Percentiles rank a stretch among this genome's conserved stretches.
Evolutionary conservation across 108 stramenopile species (phyloP).

Genomic region (Cylindrotheca closterium): DNA sequence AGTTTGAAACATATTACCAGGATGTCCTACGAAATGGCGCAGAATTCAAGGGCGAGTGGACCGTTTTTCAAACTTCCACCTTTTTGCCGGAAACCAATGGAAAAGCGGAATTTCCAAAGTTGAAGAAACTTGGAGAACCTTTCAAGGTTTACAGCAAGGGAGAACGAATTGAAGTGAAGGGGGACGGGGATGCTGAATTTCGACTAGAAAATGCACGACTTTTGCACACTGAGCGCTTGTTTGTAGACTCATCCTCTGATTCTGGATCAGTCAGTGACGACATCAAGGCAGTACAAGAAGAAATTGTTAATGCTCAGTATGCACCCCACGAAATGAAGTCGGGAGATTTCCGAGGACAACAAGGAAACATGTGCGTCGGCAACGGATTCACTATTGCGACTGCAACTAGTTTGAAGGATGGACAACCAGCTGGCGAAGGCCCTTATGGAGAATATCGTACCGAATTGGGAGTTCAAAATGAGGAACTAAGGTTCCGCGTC

Average conservation of each 20-base stretch:
- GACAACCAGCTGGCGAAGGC: slow-evolving; percentile 44
- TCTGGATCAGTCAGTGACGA: slow-evolving; percentile 5
- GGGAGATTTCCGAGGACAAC: slow-evolving; percentile 79
- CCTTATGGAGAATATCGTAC: slow-evolving; percentile 73
- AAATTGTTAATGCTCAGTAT: slow-evolving; percentile 31
- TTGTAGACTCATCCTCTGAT: slow-evolving; percentile 17
- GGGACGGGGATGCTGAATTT: not conserved
- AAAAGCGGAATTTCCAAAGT: slow-evolving; percentile 13
- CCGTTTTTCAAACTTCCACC: slow-evolving; percentile 75
- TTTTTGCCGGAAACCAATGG: slow-evolving; percentile 43
- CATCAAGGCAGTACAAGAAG: slow-evolving; percentile 23
- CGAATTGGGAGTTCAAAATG: slow-evolving; percentile 69
- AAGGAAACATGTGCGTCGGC: slow-evolving; percentile 88
- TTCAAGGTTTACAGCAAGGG: slow-evolving; percentile 61
- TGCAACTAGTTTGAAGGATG: slow-evolving; percentile 38
- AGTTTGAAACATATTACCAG: slow-evolving; percentile 86
- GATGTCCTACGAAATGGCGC: slow-evolving; percentile 58
- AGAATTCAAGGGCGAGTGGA: slow-evolving; percentile 81
- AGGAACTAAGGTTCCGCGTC: slow-evolving; percentile 72
- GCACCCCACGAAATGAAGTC: slow-evolving; percentile 53
- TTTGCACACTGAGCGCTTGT: slow-evolving; percentile 64
- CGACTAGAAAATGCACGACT: slow-evolving; percentile 58
- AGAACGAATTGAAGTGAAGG: slow-evolving; percentile 41
- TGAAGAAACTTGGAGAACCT: slow-evolving; percentile 38
- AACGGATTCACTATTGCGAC: slow-evolving; percentile 79